phyloP scores from a whole-genome alignment of 164 flowering plant species.

The Stephania yunnanensis region DNA sequence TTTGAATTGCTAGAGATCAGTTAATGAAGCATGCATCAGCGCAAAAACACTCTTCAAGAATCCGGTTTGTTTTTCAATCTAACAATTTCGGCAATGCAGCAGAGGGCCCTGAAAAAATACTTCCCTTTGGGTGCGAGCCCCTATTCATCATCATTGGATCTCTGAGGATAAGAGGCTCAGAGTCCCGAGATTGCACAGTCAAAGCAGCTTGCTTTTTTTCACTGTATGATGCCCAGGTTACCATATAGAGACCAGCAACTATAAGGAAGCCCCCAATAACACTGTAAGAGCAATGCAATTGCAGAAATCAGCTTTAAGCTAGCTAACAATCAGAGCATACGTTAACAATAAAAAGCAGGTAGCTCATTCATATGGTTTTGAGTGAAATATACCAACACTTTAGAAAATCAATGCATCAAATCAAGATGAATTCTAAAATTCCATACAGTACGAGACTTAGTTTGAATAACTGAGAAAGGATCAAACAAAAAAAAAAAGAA shows the following conservation, averaged over 20 bases:
- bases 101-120: conserved; percentile 42
- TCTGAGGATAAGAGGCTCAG: conserved; percentile 50
- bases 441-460: too few species aligned
- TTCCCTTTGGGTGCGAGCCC: conserved; percentile 46
- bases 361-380: background rate
- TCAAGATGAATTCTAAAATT: too few species aligned
- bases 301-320: conserved; percentile 8
- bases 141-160: conserved; percentile 31
- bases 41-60: background rate
- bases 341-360: background rate
- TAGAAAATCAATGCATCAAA: too few species aligned
- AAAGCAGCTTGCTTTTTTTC: conserved; percentile 42
- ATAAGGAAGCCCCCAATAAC: conserved; percentile 73
- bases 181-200: conserved; percentile 22
- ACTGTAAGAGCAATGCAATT: conserved; percentile 35
- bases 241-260: conserved; percentile 82
- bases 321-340: background rate
- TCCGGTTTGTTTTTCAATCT: conserved; percentile 31
- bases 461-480: too few species aligned
- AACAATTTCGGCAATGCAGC: conserved; percentile 32
- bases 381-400: too few species aligned
- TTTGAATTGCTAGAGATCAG: too few species aligned
- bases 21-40: too few species aligned
- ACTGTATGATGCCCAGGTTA: conserved; percentile 88
- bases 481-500: too few species aligned